These are phyloP conservation scores for Pythium aquatile DNA, from an alignment of 352 stramenopile genomes.

Conservation along the genomic window DNA sequence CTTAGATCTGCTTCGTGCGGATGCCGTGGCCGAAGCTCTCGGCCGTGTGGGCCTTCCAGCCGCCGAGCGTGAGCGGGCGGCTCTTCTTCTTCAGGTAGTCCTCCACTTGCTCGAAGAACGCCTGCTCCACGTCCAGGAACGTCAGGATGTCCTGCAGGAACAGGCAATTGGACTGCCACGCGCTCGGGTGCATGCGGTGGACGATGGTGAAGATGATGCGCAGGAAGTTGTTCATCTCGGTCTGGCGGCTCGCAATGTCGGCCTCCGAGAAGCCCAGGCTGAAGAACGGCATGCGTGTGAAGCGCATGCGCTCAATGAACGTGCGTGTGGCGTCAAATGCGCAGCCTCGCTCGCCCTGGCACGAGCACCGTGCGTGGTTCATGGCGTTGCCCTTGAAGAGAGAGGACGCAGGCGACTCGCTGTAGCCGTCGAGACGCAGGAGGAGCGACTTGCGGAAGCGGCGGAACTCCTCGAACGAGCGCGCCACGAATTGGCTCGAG, in stretches of 20 bases:
- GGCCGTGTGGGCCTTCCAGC: slow-evolving; percentile 74
- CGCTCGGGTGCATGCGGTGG: slow-evolving; percentile 65
- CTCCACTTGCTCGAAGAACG: slow-evolving; percentile 71
- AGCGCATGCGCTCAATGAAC: slow-evolving; percentile 73
- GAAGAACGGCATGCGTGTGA: slow-evolving; percentile 75
- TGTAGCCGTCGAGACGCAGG: slow-evolving; percentile 47
- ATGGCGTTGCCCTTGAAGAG: slow-evolving; percentile 15
- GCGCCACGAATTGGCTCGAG: slow-evolving; percentile 66
- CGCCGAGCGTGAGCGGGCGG: slow-evolving; percentile 66
- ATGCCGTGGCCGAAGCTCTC: slow-evolving; percentile 81
- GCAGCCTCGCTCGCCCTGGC: slow-evolving; percentile 55
- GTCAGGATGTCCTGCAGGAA: slow-evolving; percentile 80
- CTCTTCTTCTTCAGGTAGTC: slow-evolving; percentile 60
- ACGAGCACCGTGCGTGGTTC: slow-evolving; percentile 38
- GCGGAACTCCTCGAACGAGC: slow-evolving; percentile 78
- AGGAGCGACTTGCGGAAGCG: slow-evolving; percentile 76
- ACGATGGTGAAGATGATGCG: slow-evolving; percentile 79
- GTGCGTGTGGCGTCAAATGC: slow-evolving; percentile 69
- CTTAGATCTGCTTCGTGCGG: slow-evolving; percentile 30
- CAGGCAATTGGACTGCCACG: slow-evolving; percentile 66
- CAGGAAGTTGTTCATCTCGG: slow-evolving; percentile 84
- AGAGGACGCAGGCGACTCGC: slow-evolving; percentile 33
- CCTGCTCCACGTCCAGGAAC: slow-evolving; percentile 78
- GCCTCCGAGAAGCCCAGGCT: slow-evolving; percentile 41
- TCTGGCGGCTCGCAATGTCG: slow-evolving; percentile 60